These are phyloP conservation scores for Scleromitrula shiraiana DNA, from an alignment of 2,329 filamentous ascomycete genomes.

Conservation along the genomic window DNA sequence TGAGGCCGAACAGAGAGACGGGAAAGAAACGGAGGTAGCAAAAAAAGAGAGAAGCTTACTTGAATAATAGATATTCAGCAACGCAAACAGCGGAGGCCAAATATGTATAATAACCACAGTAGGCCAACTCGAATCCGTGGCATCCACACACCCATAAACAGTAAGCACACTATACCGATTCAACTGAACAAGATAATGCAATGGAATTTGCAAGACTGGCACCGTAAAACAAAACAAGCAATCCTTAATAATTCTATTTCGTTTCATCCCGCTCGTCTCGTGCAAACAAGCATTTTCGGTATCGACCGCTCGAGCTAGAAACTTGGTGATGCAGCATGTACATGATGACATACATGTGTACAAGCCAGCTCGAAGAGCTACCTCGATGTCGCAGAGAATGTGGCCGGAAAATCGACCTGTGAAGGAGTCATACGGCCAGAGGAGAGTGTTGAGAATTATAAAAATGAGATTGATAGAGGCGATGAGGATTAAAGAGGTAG, in stretches of 20 bases:
- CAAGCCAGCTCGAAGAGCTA: slow-evolving; percentile 47
- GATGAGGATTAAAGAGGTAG: slow-evolving; percentile 48
- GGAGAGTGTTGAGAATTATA: slow-evolving; percentile 52
- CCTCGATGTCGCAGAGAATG: slow-evolving; percentile 57
- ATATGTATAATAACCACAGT: slow-evolving; percentile 45
- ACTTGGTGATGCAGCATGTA: slow-evolving; percentile 50
- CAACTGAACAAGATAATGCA: slow-evolving; percentile 53
- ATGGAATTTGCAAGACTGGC: slow-evolving; percentile 45
- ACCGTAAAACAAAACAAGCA: slow-evolving; percentile 46
- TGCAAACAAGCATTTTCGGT: slow-evolving; percentile 45
- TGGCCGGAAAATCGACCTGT: slow-evolving; percentile 47
- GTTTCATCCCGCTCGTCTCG: slow-evolving; percentile 40
- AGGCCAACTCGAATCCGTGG: slow-evolving; percentile 49
- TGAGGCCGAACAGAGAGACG: slow-evolving; percentile 6
- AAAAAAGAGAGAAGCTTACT: slow-evolving; percentile 35
- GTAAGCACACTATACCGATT: slow-evolving; percentile 49
- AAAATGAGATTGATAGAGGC: slow-evolving; percentile 47
- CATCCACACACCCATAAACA: slow-evolving; percentile 50
- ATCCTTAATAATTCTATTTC: slow-evolving; percentile 41
- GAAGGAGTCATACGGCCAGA: slow-evolving; percentile 55
- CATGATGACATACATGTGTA: slow-evolving; percentile 44
- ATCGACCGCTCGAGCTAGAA: slow-evolving; percentile 52
- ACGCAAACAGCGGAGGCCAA: slow-evolving; percentile 47
- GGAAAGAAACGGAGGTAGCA: slow-evolving; percentile 1
- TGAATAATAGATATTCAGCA: slow-evolving; percentile 48